Evolutionary conservation across 768 basidiomycete genomes (phyloP).

Genomic region (Amanita exitialis): DNA sequence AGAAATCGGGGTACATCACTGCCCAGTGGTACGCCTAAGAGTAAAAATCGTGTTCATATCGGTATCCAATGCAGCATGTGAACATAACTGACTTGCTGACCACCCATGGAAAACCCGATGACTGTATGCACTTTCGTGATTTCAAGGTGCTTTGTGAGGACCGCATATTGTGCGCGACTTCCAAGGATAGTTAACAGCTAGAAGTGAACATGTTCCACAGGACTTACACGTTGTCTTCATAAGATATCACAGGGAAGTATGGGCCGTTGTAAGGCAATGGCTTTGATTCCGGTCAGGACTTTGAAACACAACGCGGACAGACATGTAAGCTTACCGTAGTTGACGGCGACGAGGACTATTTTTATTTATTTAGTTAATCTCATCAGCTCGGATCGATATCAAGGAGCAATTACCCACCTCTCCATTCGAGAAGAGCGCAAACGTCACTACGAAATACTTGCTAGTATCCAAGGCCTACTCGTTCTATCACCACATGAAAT

Average conservation of each 20-base stretch:
- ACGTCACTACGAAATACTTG: conserved; percentile 46
- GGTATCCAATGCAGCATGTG: neutral
- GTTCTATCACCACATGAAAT: conserved; percentile 15
- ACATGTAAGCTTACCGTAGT: conserved; percentile 32
- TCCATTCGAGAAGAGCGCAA: conserved; percentile 49
- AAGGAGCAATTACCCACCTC: conserved; percentile 27
- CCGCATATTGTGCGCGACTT: conserved; percentile 42
- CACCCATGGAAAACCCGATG: conserved; percentile 54
- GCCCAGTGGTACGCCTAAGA: conserved; percentile 46
- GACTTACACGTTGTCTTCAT: conserved; percentile 47
- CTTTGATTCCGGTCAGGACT: conserved; percentile 15
- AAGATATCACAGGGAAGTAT: conserved; percentile 46
- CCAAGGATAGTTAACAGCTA: conserved; percentile 9
- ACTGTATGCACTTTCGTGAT: conserved; percentile 34
- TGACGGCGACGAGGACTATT: conserved; percentile 50
- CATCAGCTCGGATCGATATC: neutral
- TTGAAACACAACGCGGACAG: neutral
- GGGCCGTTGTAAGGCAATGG: conserved; percentile 47
- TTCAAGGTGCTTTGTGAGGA: conserved; percentile 36
- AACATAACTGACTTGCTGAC: conserved; percentile 20
- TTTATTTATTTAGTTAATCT: neutral
- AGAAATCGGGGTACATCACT: conserved; percentile 42
- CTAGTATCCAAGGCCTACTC: conserved; percentile 36
- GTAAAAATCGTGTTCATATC: neutral
- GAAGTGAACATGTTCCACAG: neutral